Percentiles rank a stretch among this genome's conserved stretches.
These are phyloP conservation scores for Yamadazyma sp. DNA, from an alignment of 1,139 yeast species.

Conservation along the genomic window DNA sequence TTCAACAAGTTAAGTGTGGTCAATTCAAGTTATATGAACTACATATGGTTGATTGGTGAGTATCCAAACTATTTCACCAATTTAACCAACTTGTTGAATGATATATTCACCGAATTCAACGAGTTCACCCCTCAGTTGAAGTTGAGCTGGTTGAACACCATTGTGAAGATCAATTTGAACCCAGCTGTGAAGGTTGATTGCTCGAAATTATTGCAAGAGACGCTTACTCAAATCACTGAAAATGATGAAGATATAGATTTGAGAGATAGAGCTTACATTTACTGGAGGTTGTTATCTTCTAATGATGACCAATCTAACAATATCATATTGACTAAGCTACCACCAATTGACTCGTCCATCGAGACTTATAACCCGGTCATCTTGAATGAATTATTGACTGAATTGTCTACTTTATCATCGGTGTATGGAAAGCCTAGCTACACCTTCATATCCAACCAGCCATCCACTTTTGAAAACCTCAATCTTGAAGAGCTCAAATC, in stretches of 20 bases:
- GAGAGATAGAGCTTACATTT: slow-evolving; percentile 89
- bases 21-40: slow-evolving; percentile 37
- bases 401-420: slow-evolving; percentile 82
- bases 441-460: slow-evolving; percentile 51
- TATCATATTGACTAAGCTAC: slow-evolving; percentile 61
- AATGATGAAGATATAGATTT: slow-evolving; percentile 88
- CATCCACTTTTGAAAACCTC: slow-evolving; percentile 30
- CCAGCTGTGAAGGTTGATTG: slow-evolving; percentile 22
- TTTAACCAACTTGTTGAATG: slow-evolving; percentile 41
- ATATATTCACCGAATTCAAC: slow-evolving; percentile 59
- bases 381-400: slow-evolving; percentile 66
- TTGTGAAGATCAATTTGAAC: slow-evolving; percentile 71
- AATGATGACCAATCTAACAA: slow-evolving; percentile 46
- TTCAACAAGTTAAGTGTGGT: slow-evolving; percentile 61
- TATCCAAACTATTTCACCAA: slow-evolving; percentile 73
- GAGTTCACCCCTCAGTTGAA: slow-evolving; percentile 80
- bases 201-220: slow-evolving; percentile 59
- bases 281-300: slow-evolving; percentile 84
- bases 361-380: slow-evolving; percentile 68
- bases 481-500: slow-evolving; percentile 75
- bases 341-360: slow-evolving; percentile 71
- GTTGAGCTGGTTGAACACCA: slow-evolving; percentile 69
- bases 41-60: slow-evolving; percentile 88
- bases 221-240: slow-evolving; percentile 76
- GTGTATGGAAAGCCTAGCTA: slow-evolving; percentile 85